phyloP scores from a whole-genome alignment of 805 yeast genomes.

The Maudiozyma bulderi region DNA sequence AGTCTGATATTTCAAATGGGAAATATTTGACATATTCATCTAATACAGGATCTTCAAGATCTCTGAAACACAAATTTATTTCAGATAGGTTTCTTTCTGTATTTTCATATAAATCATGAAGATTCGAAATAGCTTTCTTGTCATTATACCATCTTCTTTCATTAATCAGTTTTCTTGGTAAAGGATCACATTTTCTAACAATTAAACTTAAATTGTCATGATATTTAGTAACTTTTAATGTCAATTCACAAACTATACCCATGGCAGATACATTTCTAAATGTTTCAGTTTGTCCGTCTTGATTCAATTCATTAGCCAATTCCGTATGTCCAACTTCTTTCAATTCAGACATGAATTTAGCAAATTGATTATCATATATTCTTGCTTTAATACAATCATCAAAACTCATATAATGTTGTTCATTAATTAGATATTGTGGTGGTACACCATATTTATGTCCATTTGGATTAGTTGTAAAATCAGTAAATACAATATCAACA shows the following conservation, averaged over 20 bases:
- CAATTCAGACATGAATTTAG: constrained; percentile 6
- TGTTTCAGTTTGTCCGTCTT: not conserved
- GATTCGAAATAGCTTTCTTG: not conserved
- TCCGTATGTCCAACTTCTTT: not conserved
- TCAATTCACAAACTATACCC: constrained; percentile 21
- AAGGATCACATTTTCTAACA: constrained; percentile 8
- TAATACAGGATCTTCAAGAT: not conserved
- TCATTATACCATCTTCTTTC: not conserved
- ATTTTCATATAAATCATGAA: not conserved
- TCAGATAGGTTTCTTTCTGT: not conserved
- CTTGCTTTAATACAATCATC: constrained; percentile 14
- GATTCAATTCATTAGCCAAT: not conserved
- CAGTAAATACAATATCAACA: constrained; percentile 19
- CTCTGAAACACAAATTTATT: not conserved
- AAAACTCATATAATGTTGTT: not conserved
- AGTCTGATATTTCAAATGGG: not conserved
- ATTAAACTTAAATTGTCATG: constrained; percentile 17
- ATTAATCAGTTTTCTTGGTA: not conserved
- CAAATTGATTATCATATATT: constrained; percentile 15
- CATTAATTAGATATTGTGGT: not conserved
- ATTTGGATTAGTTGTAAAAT: constrained; percentile 17
- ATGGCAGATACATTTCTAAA: constrained; percentile 16
- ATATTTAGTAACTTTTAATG: constrained; percentile 13
- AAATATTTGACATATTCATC: not conserved
- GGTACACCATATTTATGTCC: constrained; percentile 7